A percentile compares a stretch with the other conserved stretches of the same genome.
Evolutionary conservation across 2,329 filamentous ascomycete genomes (phyloP).

Genomic region (Tolypocladium sp.): DNA sequence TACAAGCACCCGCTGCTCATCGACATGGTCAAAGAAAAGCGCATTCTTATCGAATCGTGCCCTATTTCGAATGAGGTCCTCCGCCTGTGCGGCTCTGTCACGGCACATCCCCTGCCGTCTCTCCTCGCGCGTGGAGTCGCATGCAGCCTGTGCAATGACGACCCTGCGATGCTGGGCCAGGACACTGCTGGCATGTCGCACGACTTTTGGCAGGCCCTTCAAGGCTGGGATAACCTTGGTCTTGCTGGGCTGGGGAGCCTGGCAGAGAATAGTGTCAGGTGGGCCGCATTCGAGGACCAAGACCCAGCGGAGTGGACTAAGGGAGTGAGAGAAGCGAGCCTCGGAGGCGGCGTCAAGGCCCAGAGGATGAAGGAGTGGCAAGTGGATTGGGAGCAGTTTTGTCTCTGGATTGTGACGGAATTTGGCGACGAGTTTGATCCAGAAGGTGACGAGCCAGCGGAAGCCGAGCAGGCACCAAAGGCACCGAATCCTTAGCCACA

Average conservation of each 20-base stretch:
- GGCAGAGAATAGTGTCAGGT: conserved; percentile 86
- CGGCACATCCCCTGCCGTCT: conserved; percentile 72
- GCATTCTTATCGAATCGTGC: conserved; percentile 82
- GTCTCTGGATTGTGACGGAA: conserved; percentile 79
- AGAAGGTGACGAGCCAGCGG: conserved; percentile 6
- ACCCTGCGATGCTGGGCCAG: conserved; percentile 81
- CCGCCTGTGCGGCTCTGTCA: conserved; percentile 66
- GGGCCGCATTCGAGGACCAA: conserved; percentile 83
- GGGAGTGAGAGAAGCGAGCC: conserved; percentile 63
- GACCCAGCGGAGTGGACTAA: conserved; percentile 59
- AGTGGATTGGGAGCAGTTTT: conserved; percentile 80
- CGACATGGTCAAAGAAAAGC: conserved; percentile 80
- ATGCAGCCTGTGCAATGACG: conserved; percentile 81
- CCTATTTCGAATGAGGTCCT: conserved; percentile 87
- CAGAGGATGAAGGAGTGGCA: conserved; percentile 69
- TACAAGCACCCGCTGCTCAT: conserved; percentile 87
- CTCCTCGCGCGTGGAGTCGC: conserved; percentile 76
- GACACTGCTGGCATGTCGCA: conserved; percentile 75
- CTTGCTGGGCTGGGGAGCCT: conserved; percentile 77
- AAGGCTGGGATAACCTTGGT: conserved; percentile 86
- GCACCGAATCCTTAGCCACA: not conserved
- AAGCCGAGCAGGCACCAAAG: not conserved
- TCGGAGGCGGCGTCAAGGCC: conserved; percentile 63
- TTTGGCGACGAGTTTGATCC: conserved; percentile 54
- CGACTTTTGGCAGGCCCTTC: conserved; percentile 89